phyloP scores from a whole-genome alignment of 805 yeast genomes.

The Wickerhamiella slavikovae region DNA sequence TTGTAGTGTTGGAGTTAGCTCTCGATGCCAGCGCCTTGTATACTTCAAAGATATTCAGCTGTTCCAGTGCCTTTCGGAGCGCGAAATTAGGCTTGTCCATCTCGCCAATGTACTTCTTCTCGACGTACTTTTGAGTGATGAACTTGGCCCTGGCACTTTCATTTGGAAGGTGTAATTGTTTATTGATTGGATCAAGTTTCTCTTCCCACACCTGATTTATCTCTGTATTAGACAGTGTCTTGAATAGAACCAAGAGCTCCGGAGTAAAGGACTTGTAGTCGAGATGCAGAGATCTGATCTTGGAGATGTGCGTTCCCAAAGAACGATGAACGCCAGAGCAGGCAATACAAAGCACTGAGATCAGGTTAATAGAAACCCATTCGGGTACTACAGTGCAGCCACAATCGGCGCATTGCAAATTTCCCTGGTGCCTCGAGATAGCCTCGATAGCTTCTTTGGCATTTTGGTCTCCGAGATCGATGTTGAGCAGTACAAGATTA shows the following conservation, averaged over 20 bases:
- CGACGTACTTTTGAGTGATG: slow-evolving; percentile 44
- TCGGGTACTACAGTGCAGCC: slow-evolving; percentile 40
- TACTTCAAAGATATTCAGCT: slow-evolving; percentile 14
- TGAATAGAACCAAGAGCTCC: slow-evolving; percentile 38
- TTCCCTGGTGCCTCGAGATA: slow-evolving; percentile 7
- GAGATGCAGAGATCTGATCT: slow-evolving; percentile 54
- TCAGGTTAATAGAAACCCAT: slow-evolving; percentile 65
- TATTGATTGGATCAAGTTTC: slow-evolving; percentile 15
- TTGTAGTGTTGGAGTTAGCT: slow-evolving; percentile 19
- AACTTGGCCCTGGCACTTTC: slow-evolving; percentile 33
- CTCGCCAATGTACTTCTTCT: slow-evolving; percentile 25
- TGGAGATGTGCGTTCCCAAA: slow-evolving; percentile 63
- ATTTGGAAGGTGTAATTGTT: slow-evolving; percentile 16
- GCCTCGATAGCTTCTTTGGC: slow-evolving; percentile 3
- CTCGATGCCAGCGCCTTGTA: slow-evolving; percentile 20
- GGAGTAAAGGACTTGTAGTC: slow-evolving; percentile 38
- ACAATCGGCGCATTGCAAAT: slow-evolving; percentile 71
- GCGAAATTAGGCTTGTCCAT: slow-evolving; percentile 18
- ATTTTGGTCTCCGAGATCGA: no score
- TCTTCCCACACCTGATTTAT: slow-evolving; percentile 47
- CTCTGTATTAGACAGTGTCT: slow-evolving; percentile 31
- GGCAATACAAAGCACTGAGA: slow-evolving; percentile 56
- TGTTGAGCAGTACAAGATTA: no score
- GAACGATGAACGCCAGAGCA: slow-evolving; percentile 83
- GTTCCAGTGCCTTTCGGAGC: slow-evolving; percentile 18